Conservation (phyloP, 2,329 filamentous ascomycete genomes). For the Apiospora koreana region DNA sequence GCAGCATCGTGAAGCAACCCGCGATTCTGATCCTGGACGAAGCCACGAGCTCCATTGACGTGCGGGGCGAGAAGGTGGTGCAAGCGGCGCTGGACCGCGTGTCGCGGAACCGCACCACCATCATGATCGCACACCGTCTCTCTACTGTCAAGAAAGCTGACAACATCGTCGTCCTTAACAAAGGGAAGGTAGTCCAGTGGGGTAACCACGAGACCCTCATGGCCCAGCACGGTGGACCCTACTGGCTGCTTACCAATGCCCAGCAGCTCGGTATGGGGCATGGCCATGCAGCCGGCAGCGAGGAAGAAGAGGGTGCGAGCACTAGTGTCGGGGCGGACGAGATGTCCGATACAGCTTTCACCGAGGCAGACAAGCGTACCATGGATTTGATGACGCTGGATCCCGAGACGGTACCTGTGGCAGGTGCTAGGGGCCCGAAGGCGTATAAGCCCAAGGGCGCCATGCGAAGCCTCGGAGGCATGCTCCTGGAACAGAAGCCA, state of each 20-base stretch:
- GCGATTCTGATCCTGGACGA: slow-evolving; percentile 68
- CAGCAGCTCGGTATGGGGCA: slow-evolving; percentile 20
- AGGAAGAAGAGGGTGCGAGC: not conserved
- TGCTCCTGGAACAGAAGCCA: slow-evolving; percentile 30
- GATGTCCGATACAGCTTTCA: slow-evolving; percentile 15
- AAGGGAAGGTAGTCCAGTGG: slow-evolving; percentile 84
- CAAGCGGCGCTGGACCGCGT: slow-evolving; percentile 53
- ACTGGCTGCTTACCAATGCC: slow-evolving; percentile 75
- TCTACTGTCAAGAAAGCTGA: slow-evolving; percentile 92
- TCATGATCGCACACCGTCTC: slow-evolving; percentile 63
- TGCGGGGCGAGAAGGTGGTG: slow-evolving; percentile 59
- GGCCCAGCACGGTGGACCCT: slow-evolving; percentile 66
- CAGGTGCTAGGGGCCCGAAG: not conserved
- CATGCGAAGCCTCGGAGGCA: slow-evolving; percentile 28
- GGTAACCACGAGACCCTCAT: slow-evolving; percentile 83
- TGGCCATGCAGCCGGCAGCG: not conserved
- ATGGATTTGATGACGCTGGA: slow-evolving; percentile 66
- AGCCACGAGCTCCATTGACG: slow-evolving; percentile 65
- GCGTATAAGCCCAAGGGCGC: slow-evolving; percentile 23
- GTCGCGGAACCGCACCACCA: slow-evolving; percentile 50
- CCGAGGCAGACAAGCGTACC: slow-evolving; percentile 59
- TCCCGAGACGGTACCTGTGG: not conserved
- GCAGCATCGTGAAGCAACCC: slow-evolving; percentile 64
- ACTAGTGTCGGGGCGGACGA: not conserved
- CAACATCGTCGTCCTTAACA: slow-evolving; percentile 90